These are phyloP conservation scores for Agrocybe chaxingu DNA, from an alignment of 768 basidiomycete species.

Conservation along the genomic window DNA sequence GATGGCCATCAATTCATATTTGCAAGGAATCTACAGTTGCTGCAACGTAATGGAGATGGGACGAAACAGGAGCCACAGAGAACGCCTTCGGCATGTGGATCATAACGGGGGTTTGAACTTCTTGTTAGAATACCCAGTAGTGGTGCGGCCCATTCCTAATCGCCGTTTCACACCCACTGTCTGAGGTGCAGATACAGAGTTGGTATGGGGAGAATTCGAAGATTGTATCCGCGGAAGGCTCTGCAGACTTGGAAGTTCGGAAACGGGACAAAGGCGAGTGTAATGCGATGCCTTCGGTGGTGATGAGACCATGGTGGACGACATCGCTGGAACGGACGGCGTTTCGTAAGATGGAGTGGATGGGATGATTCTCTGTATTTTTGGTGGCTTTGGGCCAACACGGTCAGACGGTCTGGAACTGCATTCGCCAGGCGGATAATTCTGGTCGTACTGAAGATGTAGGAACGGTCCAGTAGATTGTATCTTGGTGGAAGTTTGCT, in stretches of 20 bases:
- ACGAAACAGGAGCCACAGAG: not conserved
- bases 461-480: not conserved
- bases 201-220: constrained; percentile 3
- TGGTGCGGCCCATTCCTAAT: constrained; percentile 58
- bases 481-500: not conserved
- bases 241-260: constrained; percentile 12
- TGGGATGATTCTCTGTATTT: not conserved
- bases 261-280: constrained; percentile 7
- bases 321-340: constrained; percentile 1
- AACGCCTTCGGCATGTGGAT: constrained; percentile 5
- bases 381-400: not conserved
- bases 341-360: constrained; percentile 10
- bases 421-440: constrained; percentile 4
- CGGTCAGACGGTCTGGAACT: constrained; percentile 2
- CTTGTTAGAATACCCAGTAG: constrained; percentile 58
- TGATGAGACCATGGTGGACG: constrained; percentile 5
- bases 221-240: constrained; percentile 7
- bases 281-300: constrained; percentile 10
- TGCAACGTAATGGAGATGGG: not conserved
- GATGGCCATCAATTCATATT: no score
- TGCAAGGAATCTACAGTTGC: no score
- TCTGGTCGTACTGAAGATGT: constrained; percentile 4
- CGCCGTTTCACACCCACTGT: constrained; percentile 45
- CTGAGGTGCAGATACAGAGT: constrained; percentile 9
- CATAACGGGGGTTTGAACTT: constrained; percentile 61